These are phyloP conservation scores for Eucalyptus marginata DNA, from an alignment of 345 rosid genomes.

Conservation along the genomic window DNA sequence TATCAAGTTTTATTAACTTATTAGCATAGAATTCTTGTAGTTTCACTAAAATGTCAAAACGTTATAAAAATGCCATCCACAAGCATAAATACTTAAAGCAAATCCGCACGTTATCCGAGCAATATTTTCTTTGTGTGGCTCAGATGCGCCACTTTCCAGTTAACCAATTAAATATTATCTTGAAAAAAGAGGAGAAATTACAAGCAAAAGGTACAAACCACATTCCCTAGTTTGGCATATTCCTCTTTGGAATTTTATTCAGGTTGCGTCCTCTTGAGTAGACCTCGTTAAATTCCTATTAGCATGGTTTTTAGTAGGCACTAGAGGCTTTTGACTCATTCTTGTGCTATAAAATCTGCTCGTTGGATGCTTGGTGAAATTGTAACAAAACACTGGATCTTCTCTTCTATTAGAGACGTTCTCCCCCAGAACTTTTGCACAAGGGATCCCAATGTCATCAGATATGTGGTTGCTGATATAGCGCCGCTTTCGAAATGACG, in stretches of 20 bases:
- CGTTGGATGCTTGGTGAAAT: not conserved
- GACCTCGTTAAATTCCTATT: not conserved
- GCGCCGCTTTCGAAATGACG: slow-evolving; percentile 69
- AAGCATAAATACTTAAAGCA: not conserved
- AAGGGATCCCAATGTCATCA: not conserved
- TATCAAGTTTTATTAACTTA: not conserved
- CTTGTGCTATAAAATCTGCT: not conserved
- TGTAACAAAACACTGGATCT: not conserved
- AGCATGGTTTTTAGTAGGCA: not conserved
- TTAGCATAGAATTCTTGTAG: not conserved
- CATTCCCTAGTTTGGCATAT: slow-evolving; percentile 66
- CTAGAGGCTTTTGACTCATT: not conserved
- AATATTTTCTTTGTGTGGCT: not conserved
- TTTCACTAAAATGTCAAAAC: not conserved
- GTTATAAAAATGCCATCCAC: not conserved
- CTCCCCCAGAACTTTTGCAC: not conserved
- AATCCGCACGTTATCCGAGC: not conserved
- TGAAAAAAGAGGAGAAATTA: not conserved
- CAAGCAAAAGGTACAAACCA: slow-evolving; percentile 29
- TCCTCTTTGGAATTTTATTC: slow-evolving; percentile 30
- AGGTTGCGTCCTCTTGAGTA: not conserved
- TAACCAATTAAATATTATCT: not conserved
- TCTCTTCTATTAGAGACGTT: not conserved
- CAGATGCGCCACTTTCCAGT: not conserved
- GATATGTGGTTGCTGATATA: not conserved